Conservation (phyloP, 2,329 filamentous ascomycete genomes). For the Microsporum audouinii region DNA sequence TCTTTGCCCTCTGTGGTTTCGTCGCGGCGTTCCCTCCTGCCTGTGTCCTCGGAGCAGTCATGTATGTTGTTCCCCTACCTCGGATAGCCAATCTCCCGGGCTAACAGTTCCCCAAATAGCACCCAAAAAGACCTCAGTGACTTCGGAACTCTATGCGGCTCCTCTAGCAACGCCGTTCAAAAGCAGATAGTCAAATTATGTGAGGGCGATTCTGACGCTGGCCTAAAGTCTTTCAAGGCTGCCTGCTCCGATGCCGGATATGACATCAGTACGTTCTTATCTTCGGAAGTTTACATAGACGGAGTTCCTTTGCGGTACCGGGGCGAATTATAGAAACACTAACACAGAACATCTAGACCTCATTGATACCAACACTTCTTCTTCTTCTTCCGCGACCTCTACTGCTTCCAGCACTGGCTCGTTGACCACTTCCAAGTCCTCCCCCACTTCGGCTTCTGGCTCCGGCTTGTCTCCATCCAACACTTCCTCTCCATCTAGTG, state of each 20-base stretch:
- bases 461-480: not conserved
- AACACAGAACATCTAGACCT: not conserved
- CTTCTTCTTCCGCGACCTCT: not conserved
- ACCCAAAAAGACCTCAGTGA: constrained; percentile 28
- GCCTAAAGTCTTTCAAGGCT: constrained; percentile 29
- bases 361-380: not conserved
- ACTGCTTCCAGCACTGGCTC: constrained; percentile 10
- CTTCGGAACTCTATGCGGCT: constrained; percentile 30
- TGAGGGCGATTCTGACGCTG: constrained; percentile 22
- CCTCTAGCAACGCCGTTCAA: constrained; percentile 26
- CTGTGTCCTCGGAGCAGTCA: constrained; percentile 42
- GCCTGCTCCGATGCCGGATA: constrained; percentile 31
- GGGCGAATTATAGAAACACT: not conserved
- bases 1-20: constrained; percentile 36
- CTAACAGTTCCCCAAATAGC: constrained; percentile 20
- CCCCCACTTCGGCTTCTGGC: constrained; percentile 13
- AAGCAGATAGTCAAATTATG: constrained; percentile 28
- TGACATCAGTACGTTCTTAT: constrained; percentile 29
- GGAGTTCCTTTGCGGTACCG: not conserved
- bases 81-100: not conserved
- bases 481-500: constrained; percentile 11
- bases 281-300: not conserved
- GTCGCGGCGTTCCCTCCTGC: constrained; percentile 37
- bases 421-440: constrained; percentile 18
- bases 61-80: constrained; percentile 27